phyloP scores from a whole-genome alignment of 768 basidiomycete species.

The Filobasidium floriforme region DNA sequence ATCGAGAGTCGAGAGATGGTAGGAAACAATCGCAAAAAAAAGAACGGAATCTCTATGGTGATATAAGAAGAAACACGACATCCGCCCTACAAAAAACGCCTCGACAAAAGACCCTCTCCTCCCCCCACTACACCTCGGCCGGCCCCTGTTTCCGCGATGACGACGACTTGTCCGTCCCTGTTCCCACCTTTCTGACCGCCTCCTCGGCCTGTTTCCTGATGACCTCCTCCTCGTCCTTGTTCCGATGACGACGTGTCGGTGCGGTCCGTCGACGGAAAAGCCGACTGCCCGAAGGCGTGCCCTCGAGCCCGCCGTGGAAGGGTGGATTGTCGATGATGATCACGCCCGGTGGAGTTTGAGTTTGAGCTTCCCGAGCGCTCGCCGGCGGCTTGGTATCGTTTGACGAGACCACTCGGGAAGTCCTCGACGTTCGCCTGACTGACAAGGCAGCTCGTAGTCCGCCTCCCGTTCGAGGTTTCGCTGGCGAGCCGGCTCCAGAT shows the following conservation, averaged over 20 bases:
- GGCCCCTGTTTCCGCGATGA: not conserved
- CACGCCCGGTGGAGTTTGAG: conserved; percentile 4
- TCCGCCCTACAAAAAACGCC: too few species aligned
- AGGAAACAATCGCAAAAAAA: too few species aligned
- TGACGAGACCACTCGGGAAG: not conserved
- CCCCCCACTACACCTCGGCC: not conserved
- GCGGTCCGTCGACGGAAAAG: conserved; percentile 23
- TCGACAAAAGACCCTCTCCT: too few species aligned
- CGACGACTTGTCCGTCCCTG: too few species aligned
- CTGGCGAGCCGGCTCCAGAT: not conserved
- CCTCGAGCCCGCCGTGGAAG: conserved; percentile 3
- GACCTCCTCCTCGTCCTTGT: conserved; percentile 19
- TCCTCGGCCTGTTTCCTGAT: conserved; percentile 15
- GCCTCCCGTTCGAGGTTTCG: not conserved
- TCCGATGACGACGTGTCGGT: conserved; percentile 8
- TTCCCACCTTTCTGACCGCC: conserved; percentile 15
- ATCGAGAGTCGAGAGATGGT: too few species aligned
- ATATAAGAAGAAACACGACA: too few species aligned
- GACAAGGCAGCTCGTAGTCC: not conserved
- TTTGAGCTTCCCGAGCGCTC: not conserved
- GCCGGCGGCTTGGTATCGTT: not conserved
- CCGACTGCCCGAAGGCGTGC: not conserved
- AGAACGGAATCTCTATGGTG: too few species aligned
- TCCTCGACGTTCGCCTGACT: not conserved
- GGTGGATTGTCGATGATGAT: conserved; percentile 22